Evolutionary conservation across 2,329 filamentous ascomycete species (phyloP).

Genomic region (Orbilia brochopaga): DNA sequence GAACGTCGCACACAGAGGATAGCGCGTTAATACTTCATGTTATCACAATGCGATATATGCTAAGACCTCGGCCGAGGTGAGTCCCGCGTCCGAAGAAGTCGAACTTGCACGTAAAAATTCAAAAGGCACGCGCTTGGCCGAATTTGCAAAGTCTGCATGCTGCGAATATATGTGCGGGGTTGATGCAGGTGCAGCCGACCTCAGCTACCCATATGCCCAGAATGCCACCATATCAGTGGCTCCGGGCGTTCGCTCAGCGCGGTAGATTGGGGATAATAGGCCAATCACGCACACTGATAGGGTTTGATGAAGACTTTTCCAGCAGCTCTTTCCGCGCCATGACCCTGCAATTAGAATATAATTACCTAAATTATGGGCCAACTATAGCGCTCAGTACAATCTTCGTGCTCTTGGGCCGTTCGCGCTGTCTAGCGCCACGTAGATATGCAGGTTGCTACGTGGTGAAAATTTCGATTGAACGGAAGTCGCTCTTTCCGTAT

Average conservation of each 20-base stretch:
- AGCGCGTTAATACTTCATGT: too few relatives aligned
- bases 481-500: not conserved
- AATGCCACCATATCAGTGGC: conserved; percentile 27
- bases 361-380: too few relatives aligned
- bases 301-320: not conserved
- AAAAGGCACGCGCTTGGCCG: too few relatives aligned
- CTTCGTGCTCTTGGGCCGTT: too few relatives aligned
- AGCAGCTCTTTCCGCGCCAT: not conserved
- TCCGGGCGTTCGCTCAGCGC: conserved; percentile 44
- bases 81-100: too few relatives aligned
- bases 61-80: too few relatives aligned
- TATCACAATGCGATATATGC: too few relatives aligned
- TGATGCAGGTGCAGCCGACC: not conserved
- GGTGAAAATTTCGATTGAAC: not conserved
- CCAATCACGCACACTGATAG: not conserved
- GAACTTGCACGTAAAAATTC: too few relatives aligned
- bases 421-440: too few relatives aligned
- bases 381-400: too few relatives aligned
- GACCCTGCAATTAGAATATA: not conserved
- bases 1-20: too few relatives aligned
- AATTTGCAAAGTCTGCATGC: too few relatives aligned
- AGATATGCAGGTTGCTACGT: not conserved
- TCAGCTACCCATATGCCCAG: not conserved
- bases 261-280: conserved; percentile 7
- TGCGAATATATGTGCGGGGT: not conserved